Evolutionary conservation across 192 early-diverging fungal species (phyloP).

Genomic region (Coemansia sp.): DNA sequence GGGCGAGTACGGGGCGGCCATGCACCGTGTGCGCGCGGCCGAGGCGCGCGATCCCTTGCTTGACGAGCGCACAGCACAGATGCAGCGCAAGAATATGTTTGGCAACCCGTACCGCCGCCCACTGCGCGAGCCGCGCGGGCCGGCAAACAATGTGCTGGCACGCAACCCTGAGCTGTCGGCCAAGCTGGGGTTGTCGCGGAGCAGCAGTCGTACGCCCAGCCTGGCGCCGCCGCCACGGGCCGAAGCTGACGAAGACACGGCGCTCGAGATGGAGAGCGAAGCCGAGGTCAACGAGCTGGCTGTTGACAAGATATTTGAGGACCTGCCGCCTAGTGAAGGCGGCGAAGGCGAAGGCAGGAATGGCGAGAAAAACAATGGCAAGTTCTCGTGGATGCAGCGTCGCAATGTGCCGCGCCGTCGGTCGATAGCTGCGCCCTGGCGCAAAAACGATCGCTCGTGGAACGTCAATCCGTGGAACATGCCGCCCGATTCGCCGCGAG

Average conservation of each 20-base stretch:
- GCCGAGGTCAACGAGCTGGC: conserved; percentile 54
- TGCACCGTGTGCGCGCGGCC: conserved; percentile 54
- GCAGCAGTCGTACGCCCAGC: not conserved
- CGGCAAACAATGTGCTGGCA: conserved; percentile 50
- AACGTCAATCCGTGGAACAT: conserved; percentile 49
- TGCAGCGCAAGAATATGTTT: conserved; percentile 65
- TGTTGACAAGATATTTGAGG: conserved; percentile 50
- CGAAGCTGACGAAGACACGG: conserved; percentile 34
- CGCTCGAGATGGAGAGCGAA: conserved; percentile 49
- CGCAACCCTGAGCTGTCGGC: conserved; percentile 44
- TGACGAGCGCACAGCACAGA: conserved; percentile 60
- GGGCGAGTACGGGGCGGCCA: conserved; percentile 64
- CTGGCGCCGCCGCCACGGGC: not conserved
- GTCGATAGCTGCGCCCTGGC: conserved; percentile 47
- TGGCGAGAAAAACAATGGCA: too few species aligned
- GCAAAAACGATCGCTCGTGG: conserved; percentile 52
- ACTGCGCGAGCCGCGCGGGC: conserved; percentile 49
- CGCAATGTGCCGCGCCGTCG: conserved; percentile 43
- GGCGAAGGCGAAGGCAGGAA: conserved; percentile 4
- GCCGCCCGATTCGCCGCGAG: not conserved
- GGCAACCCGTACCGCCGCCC: conserved; percentile 71
- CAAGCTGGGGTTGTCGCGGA: conserved; percentile 30
- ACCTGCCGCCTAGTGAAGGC: conserved; percentile 21
- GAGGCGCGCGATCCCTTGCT: conserved; percentile 64
- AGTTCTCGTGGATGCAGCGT: conserved; percentile 49